These are phyloP conservation scores for Incumbomyces lentus DNA, from an alignment of 2,329 filamentous ascomycete species.

Conservation along the genomic window DNA sequence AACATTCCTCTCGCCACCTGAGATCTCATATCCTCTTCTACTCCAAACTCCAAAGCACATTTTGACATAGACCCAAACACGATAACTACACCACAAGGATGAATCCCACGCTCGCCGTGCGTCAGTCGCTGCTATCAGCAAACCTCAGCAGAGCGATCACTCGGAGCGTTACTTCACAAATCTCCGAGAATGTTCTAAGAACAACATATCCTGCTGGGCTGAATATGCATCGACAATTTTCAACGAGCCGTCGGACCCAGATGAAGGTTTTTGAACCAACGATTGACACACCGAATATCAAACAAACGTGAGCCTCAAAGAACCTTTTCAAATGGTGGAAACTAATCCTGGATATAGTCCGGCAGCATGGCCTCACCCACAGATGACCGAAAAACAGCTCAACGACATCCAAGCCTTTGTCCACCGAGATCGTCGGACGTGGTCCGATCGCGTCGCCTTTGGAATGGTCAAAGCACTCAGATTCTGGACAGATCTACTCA, in stretches of 20 bases:
- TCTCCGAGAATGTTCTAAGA: constrained; percentile 17
- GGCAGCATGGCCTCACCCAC: constrained; percentile 20
- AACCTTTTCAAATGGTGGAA: neutral
- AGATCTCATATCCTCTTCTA: neutral
- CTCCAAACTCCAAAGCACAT: neutral
- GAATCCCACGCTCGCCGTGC: constrained; percentile 14
- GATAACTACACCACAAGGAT: constrained; percentile 9
- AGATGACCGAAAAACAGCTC: constrained; percentile 72
- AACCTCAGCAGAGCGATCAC: constrained; percentile 14
- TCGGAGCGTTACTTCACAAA: constrained; percentile 13
- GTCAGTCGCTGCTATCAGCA: constrained; percentile 12
- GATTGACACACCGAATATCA: constrained; percentile 41
- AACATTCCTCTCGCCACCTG: too few species aligned
- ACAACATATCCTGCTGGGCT: constrained; percentile 13
- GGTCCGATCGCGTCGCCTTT: constrained; percentile 71
- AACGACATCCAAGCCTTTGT: constrained; percentile 54
- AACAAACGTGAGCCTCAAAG: constrained; percentile 14
- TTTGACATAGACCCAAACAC: too few species aligned
- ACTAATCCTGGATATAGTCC: constrained; percentile 27
- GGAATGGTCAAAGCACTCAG: constrained; percentile 64
- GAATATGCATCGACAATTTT: constrained; percentile 26
- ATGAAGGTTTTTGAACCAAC: constrained; percentile 48
- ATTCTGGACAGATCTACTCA: constrained; percentile 70
- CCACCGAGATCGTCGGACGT: constrained; percentile 62
- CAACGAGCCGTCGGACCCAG: constrained; percentile 27